phyloP scores from a whole-genome alignment of 495 filamentous ascomycete species.

The Penicillium paxilli region DNA sequence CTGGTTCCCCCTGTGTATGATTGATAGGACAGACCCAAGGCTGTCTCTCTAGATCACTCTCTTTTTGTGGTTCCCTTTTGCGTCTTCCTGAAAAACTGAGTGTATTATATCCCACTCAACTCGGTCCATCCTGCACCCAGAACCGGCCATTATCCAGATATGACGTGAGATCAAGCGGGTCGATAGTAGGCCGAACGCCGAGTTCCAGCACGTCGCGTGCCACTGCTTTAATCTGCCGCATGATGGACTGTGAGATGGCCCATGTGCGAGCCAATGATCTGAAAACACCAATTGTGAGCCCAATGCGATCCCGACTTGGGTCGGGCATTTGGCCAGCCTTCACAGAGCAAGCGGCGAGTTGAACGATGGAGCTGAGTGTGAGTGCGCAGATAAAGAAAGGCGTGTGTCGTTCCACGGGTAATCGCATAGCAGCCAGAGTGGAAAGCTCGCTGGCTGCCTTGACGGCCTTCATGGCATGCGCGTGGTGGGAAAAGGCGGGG shows the following conservation, averaged over 20 bases:
- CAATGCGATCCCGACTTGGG: constrained; percentile 69
- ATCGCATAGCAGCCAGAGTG: constrained; percentile 73
- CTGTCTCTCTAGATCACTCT: background rate
- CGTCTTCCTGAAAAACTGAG: background rate
- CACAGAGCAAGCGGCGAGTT: constrained; percentile 65
- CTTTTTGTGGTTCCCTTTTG: background rate
- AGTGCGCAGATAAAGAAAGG: constrained; percentile 89
- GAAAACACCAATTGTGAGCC: constrained; percentile 80
- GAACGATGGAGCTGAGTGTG: constrained; percentile 57
- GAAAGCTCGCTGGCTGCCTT: constrained; percentile 75
- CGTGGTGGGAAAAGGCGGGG: constrained; percentile 52
- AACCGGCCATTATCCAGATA: constrained; percentile 41
- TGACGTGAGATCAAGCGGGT: constrained; percentile 40
- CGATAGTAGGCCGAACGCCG: constrained; percentile 44
- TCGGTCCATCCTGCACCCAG: constrained; percentile 33
- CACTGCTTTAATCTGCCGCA: constrained; percentile 66
- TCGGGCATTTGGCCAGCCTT: constrained; percentile 70
- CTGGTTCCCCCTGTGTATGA: too few species aligned
- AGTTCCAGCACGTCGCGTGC: constrained; percentile 48
- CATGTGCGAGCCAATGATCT: constrained; percentile 72
- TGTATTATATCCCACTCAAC: constrained; percentile 7
- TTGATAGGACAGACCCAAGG: too few species aligned
- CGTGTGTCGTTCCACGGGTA: constrained; percentile 72
- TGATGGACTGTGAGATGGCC: constrained; percentile 72
- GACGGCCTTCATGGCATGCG: constrained; percentile 79